Evolutionary conservation across 495 filamentous ascomycete genomes (phyloP).

Genomic region (Penicillium verhagenii): DNA sequence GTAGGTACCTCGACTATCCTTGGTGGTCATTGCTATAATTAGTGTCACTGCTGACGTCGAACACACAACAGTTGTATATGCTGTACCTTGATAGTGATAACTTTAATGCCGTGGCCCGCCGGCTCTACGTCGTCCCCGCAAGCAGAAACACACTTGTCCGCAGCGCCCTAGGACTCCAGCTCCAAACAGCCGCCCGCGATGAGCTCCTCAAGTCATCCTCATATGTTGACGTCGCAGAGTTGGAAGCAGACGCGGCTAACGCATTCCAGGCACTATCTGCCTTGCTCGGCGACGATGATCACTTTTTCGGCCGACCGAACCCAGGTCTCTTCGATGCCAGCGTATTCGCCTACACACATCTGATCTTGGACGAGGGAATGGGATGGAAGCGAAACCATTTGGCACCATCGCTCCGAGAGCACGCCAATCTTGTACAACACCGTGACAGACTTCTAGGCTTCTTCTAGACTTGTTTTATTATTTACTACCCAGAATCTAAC

Average conservation of each 20-base stretch:
- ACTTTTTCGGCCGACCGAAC: slow-evolving; percentile 62
- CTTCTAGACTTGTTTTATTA: slow-evolving; percentile 32
- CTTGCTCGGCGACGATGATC: slow-evolving; percentile 61
- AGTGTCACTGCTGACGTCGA: background rate
- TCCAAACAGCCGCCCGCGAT: slow-evolving; percentile 66
- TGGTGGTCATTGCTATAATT: background rate
- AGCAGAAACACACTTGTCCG: slow-evolving; percentile 64
- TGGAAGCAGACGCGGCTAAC: slow-evolving; percentile 66
- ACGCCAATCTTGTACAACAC: slow-evolving; percentile 55
- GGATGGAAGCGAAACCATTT: slow-evolving; percentile 56
- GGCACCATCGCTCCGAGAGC: slow-evolving; percentile 36
- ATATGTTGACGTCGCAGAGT: slow-evolving; percentile 57
- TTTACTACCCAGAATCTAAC: slow-evolving; percentile 1
- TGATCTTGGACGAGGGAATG: slow-evolving; percentile 63
- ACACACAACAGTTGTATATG: slow-evolving; percentile 59
- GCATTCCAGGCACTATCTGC: slow-evolving; percentile 74
- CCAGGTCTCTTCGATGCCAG: slow-evolving; percentile 82
- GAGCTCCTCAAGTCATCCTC: slow-evolving; percentile 67
- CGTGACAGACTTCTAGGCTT: slow-evolving; percentile 46
- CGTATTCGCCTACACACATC: slow-evolving; percentile 87
- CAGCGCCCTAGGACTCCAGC: slow-evolving; percentile 57
- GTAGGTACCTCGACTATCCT: slow-evolving; percentile 40
- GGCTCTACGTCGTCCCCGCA: slow-evolving; percentile 65
- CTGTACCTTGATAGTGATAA: slow-evolving; percentile 74
- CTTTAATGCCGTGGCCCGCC: slow-evolving; percentile 58